Evolutionary conservation across 2,329 filamentous ascomycete genomes (phyloP), one percentile per base, ranked within the genome.

Genomic region (Aspergillus ochraceoroseus): DNA sequence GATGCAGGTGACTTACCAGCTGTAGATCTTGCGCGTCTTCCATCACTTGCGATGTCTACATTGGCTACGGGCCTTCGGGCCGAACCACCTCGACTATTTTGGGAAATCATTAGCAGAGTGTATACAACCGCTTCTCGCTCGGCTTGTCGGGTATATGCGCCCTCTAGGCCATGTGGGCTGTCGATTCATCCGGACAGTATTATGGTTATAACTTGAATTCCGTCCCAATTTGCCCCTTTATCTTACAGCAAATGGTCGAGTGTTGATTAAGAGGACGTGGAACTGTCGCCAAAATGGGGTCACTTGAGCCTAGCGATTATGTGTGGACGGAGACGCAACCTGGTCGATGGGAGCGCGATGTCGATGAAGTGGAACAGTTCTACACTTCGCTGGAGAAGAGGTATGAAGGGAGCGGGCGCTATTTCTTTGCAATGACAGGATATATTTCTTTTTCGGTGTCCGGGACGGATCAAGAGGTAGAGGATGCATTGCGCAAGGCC

Each of bases 371-470:
- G 0, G 68, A 72, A 38, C 47, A 63, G 11, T 67, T 66, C 23
- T 72, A 72, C 42, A 57, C 64, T 0, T 49, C 61, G 1, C 44
- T 70, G 7, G 56, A 56, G 0, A 61, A 57, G 7, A 46, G 53
- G 0, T 70, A 63, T 26, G 53, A 64, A 15, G 64, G 55, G 1
- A 68, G 55, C 19, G 65, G 64, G 0, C 64, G 66, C 1, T 63
- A 58, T 37, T 67, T 62, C 44, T 71, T 71, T 34, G 62, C 62
- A 2, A 68, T 73, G 3, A 69, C 69, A 0, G 67, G 64, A 0
- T 62, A 63, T 12, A 30, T 70, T 1, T 64, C 65, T 1, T 41
- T 53, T 3, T 39, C 43, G 3, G 20, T 43, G 5, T 26, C 17
- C 1, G 37, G 34, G 6, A 42, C 17, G 1, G 38, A 47, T 8